A percentile compares a stretch with the other conserved stretches of the same genome.
phyloP scores from a whole-genome alignment of 371 early-diverging fungal species.

The Saksenaea vasiformis region DNA sequence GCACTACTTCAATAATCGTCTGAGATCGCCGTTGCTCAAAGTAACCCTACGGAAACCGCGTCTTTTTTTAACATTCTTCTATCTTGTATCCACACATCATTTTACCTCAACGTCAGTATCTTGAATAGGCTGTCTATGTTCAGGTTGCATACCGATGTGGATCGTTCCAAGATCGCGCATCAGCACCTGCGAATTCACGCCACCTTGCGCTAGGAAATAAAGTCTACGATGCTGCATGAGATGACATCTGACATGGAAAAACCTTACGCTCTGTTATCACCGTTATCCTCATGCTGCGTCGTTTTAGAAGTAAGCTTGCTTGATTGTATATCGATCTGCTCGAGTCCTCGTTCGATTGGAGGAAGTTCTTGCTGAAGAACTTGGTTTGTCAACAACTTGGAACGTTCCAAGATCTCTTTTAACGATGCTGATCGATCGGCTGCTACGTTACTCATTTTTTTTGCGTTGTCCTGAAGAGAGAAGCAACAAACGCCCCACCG shows the following conservation, averaged over 20 bases:
- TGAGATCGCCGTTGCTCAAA: conserved; percentile 28
- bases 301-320: conserved; percentile 27
- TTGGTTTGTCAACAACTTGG: conserved; percentile 32
- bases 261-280: conserved; percentile 39
- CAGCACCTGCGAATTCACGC: conserved; percentile 44
- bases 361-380: conserved; percentile 37
- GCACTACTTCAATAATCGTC: conserved; percentile 31
- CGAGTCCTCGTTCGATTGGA: conserved; percentile 40
- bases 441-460: neutral
- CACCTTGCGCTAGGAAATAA: conserved; percentile 48
- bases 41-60: conserved; percentile 20
- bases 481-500: neutral
- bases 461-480: neutral
- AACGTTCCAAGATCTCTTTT: conserved; percentile 39
- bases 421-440: conserved; percentile 23
- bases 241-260: neutral
- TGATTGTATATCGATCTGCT: conserved; percentile 42
- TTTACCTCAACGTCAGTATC: conserved; percentile 48
- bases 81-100: neutral
- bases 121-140: conserved; percentile 43
- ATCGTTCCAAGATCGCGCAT: conserved; percentile 47
- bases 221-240: conserved; percentile 24
- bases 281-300: conserved; percentile 18
- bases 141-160: conserved; percentile 36
- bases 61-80: neutral